Percentiles rank a stretch among this genome's conserved stretches.
Conservation (phyloP, 129 eudicot genomes). For the Chrysanthemum lavandulifolium region DNA sequence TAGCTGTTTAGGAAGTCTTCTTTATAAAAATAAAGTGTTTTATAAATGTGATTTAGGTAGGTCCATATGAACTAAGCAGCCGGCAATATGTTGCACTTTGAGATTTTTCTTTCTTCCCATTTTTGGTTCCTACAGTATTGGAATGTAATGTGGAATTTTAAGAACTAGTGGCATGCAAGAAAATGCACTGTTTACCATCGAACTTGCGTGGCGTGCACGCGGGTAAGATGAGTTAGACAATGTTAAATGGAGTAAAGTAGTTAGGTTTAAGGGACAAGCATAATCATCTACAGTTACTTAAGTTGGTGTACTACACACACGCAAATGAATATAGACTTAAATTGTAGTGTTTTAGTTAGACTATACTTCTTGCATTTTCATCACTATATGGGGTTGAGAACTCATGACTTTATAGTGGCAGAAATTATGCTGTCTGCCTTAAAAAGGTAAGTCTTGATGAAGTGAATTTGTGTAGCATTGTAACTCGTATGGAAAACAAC, state of each 20-base stretch:
- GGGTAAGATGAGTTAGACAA: conserved; percentile 3
- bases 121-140: conserved; percentile 17
- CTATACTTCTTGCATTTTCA: too few species aligned
- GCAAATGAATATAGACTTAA: too few species aligned
- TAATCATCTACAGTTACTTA: conserved; percentile 26
- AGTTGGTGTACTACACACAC: conserved; percentile 21
- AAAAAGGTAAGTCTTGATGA: too few species aligned
- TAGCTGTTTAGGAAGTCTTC: conserved; percentile 7
- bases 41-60: conserved; percentile 33
- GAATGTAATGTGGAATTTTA: conserved; percentile 10
- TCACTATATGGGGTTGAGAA: too few species aligned
- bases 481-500: too few species aligned
- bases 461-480: too few species aligned
- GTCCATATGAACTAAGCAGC: conserved; percentile 51
- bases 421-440: too few species aligned
- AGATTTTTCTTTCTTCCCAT: conserved; percentile 1
- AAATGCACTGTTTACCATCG: not conserved
- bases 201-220: conserved; percentile 5
- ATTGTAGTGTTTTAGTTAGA: too few species aligned
- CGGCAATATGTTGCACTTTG: conserved; percentile 29
- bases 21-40: conserved; percentile 23
- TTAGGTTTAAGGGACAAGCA: conserved; percentile 1
- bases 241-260: conserved; percentile 11
- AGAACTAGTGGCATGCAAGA: conserved; percentile 26
- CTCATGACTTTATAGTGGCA: too few species aligned